These are phyloP conservation scores for Cucumis cinereus DNA, from an alignment of 306 rosid species.

Conservation along the genomic window DNA sequence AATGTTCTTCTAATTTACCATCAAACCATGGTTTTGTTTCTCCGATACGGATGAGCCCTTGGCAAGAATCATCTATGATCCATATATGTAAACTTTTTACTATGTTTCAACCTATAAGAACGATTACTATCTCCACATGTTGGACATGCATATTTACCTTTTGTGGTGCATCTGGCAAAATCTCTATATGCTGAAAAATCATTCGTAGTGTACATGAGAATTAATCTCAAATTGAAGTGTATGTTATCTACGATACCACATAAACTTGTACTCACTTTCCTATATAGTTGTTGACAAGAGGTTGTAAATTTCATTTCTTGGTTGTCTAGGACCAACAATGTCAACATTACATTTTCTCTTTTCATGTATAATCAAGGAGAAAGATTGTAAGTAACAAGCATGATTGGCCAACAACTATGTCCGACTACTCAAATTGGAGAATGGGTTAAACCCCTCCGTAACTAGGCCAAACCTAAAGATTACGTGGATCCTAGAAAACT, in stretches of 20 bases:
- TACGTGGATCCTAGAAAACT: too few relatives aligned
- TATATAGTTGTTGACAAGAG: neutral
- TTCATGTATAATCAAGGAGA: neutral
- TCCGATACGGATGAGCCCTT: neutral
- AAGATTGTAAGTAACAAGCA: neutral
- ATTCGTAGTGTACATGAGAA: neutral
- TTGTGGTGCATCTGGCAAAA: neutral
- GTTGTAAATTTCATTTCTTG: neutral
- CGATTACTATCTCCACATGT: neutral
- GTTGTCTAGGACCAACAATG: neutral
- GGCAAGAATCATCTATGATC: neutral
- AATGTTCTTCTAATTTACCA: neutral
- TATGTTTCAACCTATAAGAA: neutral
- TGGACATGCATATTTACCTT: neutral
- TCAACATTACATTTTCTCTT: neutral
- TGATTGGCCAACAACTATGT: constrained; percentile 1
- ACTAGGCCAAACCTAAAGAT: neutral
- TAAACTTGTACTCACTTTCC: neutral
- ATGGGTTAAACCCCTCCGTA: neutral
- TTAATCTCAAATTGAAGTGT: neutral
- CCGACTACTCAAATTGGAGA: neutral
- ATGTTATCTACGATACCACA: neutral
- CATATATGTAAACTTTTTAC: neutral
- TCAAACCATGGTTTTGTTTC: neutral
- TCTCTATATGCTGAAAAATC: neutral